These are phyloP conservation scores for Aspergillus felis DNA, from an alignment of 2,329 filamentous ascomycete species.

Conservation along the genomic window DNA sequence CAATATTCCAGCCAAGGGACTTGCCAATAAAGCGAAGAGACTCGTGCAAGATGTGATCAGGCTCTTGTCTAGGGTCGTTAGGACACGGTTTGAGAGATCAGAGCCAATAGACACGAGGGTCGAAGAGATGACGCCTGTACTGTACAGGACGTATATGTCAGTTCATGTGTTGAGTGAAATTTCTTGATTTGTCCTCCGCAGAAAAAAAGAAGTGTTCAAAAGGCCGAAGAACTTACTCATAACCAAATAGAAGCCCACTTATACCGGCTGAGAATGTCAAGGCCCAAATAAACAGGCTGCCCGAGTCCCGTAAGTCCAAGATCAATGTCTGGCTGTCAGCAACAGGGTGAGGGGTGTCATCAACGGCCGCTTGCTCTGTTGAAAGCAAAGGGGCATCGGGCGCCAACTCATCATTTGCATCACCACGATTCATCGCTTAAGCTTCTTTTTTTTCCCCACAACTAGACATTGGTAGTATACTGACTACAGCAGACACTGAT, in stretches of 20 bases:
- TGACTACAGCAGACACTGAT: neutral
- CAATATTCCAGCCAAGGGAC: conserved; percentile 51
- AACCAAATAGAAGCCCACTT: conserved; percentile 58
- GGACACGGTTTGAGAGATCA: conserved; percentile 48
- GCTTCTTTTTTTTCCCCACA: conserved; percentile 6
- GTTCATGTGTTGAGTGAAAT: neutral
- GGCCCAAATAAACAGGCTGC: conserved; percentile 50
- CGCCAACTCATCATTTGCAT: conserved; percentile 19
- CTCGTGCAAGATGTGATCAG: conserved; percentile 57
- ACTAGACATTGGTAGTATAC: conserved; percentile 6
- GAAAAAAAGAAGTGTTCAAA: neutral
- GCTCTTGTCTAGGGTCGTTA: conserved; percentile 55
- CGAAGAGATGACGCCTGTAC: conserved; percentile 59
- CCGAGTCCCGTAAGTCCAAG: conserved; percentile 18
- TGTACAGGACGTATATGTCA: conserved; percentile 23
- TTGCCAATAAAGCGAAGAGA: conserved; percentile 54
- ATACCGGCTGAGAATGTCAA: conserved; percentile 57
- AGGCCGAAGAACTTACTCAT: conserved; percentile 45
- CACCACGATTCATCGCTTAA: conserved; percentile 22
- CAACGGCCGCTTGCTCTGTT: conserved; percentile 9
- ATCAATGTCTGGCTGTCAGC: conserved; percentile 9
- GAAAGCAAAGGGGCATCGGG: conserved; percentile 31
- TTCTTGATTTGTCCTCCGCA: neutral
- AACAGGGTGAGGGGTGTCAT: conserved; percentile 4
- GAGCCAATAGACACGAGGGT: conserved; percentile 55